Conservation (phyloP, 441 rosid species). For the Adansonia madagascariensis region DNA sequence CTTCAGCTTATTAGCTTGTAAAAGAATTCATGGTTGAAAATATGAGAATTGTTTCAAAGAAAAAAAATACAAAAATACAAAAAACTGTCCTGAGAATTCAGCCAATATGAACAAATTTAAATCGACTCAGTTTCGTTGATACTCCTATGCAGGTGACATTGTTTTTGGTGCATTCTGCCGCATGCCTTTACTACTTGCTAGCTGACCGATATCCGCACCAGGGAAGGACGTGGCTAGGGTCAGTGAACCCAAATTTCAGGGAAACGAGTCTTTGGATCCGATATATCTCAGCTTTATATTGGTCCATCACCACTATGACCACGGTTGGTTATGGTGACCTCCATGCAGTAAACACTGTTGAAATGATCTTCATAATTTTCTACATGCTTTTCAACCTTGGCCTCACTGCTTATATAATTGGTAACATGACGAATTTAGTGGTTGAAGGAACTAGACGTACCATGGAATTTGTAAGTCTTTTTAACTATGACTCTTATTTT, state of each 20-base stretch:
- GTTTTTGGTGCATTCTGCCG: slow-evolving; percentile 64
- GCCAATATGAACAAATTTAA: background rate
- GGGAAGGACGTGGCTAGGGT: slow-evolving; percentile 64
- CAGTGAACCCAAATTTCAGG: slow-evolving; percentile 55
- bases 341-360: slow-evolving; percentile 65
- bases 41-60: background rate
- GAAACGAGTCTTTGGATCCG: slow-evolving; percentile 59
- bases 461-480: slow-evolving; percentile 67
- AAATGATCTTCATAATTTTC: slow-evolving; percentile 60
- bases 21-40: background rate
- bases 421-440: slow-evolving; percentile 77
- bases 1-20: background rate
- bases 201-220: slow-evolving; percentile 63
- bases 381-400: slow-evolving; percentile 80
- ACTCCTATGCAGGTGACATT: slow-evolving; percentile 52
- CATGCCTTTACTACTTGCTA: slow-evolving; percentile 65
- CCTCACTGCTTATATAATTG: slow-evolving; percentile 68
- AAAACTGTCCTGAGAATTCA: background rate
- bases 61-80: background rate
- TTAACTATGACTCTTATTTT: too few relatives aligned
- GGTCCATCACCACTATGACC: slow-evolving; percentile 84
- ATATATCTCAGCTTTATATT: slow-evolving; percentile 63
- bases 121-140: background rate
- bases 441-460: slow-evolving; percentile 81
- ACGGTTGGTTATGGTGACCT: slow-evolving; percentile 83